Evolutionary conservation across 2,329 filamentous ascomycete species (phyloP).

Genomic region (Alternaria metachromatica): DNA sequence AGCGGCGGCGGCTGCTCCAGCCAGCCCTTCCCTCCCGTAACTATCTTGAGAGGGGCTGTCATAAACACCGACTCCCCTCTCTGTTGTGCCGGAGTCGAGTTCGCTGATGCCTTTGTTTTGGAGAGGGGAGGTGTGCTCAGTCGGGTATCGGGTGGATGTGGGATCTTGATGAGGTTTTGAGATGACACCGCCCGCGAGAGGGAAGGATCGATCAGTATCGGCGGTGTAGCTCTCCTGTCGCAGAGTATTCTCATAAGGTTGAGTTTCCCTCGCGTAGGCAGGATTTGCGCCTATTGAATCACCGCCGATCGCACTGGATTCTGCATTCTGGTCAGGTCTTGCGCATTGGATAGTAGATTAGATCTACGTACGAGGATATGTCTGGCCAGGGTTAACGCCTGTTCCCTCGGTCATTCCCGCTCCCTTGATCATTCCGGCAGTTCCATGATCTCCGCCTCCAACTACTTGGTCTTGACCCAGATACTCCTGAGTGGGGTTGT

Average conservation of each 20-base stretch:
- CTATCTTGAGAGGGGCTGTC: conserved; percentile 17
- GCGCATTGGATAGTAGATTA: neutral
- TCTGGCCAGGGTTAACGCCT: conserved; percentile 11
- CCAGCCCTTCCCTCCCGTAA: conserved; percentile 35
- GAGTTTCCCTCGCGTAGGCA: neutral
- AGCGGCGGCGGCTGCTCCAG: conserved; percentile 37
- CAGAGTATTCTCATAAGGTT: conserved; percentile 15
- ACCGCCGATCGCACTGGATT: conserved; percentile 1
- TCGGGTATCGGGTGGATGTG: neutral
- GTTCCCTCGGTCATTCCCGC: conserved; percentile 1
- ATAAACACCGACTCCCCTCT: conserved; percentile 17
- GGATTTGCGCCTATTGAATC: conserved; percentile 2
- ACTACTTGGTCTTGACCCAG: conserved; percentile 23
- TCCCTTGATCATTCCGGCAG: conserved; percentile 10
- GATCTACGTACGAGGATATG: conserved; percentile 30
- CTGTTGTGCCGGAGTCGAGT: conserved; percentile 27
- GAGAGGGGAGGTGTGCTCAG: conserved; percentile 9
- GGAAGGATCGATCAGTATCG: conserved; percentile 43
- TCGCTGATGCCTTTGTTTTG: conserved; percentile 6
- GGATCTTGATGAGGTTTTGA: conserved; percentile 11
- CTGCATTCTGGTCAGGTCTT: conserved; percentile 18
- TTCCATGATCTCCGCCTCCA: conserved; percentile 22
- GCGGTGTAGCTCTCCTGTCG: conserved; percentile 24
- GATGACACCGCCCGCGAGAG: conserved; percentile 43
- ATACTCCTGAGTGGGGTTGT: conserved; percentile 17